Evolutionary conservation across 441 rosid genomes (phyloP).

Genomic region (Gossypium davidsonii): DNA sequence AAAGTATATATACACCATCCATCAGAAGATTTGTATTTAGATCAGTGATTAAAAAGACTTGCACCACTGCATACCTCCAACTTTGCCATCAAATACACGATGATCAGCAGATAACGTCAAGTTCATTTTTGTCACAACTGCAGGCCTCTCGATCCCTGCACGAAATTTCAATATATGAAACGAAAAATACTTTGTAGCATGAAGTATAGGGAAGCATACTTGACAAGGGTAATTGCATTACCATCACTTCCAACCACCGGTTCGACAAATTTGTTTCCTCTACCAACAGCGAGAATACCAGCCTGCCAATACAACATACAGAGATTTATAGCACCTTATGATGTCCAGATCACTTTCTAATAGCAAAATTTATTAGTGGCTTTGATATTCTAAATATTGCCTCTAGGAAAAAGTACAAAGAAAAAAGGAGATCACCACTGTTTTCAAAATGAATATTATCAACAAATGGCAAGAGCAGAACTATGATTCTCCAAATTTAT

Average conservation of each 20-base stretch:
- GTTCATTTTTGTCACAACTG: slow-evolving; percentile 70
- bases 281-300: slow-evolving; percentile 91
- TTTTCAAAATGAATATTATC: neutral
- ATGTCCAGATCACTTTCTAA: neutral
- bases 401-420: neutral
- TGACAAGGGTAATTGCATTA: slow-evolving; percentile 31
- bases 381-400: neutral
- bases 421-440: neutral
- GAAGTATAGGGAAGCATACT: neutral
- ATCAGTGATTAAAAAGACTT: neutral
- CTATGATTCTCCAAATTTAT: neutral
- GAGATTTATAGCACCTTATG: neutral
- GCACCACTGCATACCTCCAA: slow-evolving; percentile 50
- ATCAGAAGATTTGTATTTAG: neutral
- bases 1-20: neutral
- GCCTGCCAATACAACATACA: slow-evolving; percentile 43
- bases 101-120: slow-evolving; percentile 90
- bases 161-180: slow-evolving; percentile 19
- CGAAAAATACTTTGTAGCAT: slow-evolving; percentile 3
- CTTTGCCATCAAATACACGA: slow-evolving; percentile 91
- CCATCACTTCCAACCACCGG: slow-evolving; percentile 66
- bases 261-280: slow-evolving; percentile 87
- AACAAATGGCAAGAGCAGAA: neutral
- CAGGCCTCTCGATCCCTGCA: slow-evolving; percentile 74
- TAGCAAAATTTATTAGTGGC: neutral